Evolutionary conservation across 176 grass and related monocot genomes (phyloP), one percentile per base, ranked within the genome.

Genomic region (Carex cristatella): DNA sequence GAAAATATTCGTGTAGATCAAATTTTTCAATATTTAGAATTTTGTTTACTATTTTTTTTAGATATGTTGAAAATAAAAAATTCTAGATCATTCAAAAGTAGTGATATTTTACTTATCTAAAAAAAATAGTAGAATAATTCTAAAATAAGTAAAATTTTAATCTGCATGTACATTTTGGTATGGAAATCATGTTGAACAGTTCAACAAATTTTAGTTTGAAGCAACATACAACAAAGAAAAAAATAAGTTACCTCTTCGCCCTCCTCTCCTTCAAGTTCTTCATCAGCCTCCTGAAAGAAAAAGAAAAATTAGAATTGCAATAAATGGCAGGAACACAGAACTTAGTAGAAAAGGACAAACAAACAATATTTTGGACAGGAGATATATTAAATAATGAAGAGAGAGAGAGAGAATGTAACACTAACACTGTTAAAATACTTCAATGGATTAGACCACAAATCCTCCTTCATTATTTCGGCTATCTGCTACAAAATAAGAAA

Each of bases 381-480:
- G n/a, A 70, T 8, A 65, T 81, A 61, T 27, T 60, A 68, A 77
- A 58, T 18, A 75, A 74, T 83, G 27, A 48, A 51, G 48, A 51
- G 49, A 73, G 49, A 73, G 49, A 19, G 48, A 42, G 38, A 59
- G 66, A 82, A 42, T 32, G 3, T 70, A 91, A 16, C 55, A 85
- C 90, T 87, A 66, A 94, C 93, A 94, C 94, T 94, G 79, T 97
- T 97, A 61, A 97, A 97, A 67, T 85, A 93, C 86, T 94, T 97
- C 84, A 93, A 83, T 84, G 95, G 95, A 88, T 97, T 97, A 81
- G 91, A 89, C 95, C 95, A 97, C 64, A 97, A 62, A 64, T 97
- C 95, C 89, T 97, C 95, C 80, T 90, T 97, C 79, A 97, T 94
- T 56, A 94, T 65, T 61, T 97, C 95, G 14, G 87, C 90, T 19